Base-by-base conservation (phyloP, 106 monocot genomes). In the Dendrobium nobile region DNA sequence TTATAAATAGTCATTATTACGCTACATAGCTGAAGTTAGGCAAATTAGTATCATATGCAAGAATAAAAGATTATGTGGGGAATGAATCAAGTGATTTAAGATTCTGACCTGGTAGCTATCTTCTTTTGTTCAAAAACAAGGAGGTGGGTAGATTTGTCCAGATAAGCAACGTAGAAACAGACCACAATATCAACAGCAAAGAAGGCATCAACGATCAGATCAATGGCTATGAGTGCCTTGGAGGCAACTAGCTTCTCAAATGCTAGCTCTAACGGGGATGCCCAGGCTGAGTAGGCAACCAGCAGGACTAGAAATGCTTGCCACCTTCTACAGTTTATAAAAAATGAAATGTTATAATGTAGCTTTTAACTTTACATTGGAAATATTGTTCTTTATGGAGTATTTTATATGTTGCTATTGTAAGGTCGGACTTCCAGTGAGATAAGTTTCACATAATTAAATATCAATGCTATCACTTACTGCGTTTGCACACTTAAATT, bases 281-380 rank as follows among this genome's bases (percentile, higher is more conserved):
- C 56, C 89, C 89, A 90, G 13, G 89, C 87, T 2, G 89, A 87
- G 72, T 90, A 90, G 22, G 85, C 44, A 0, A 90, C 89, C 31
- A 90, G 68, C 7, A 85, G 20, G 28, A 85, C 81, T 44, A 90
- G 58, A 78, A 90, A 87, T 72, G 79, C 72, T 43, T 87, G 79
- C 89, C 89, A 90, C 59, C 82, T 72, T 61, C 89, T 90, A 75
- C 31, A 27, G 15, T 74, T 43, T 8, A 20, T 74, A 2, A 74
- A 19, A 37, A 74, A 42, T 40, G 37, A 74, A 74, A 33, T 70
- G 15, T 40, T 37, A 70, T 65, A 65, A 65, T 65, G 24, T 26
- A 7, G 24, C 7, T 26, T 65, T 65, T 26, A 65, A 26, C 9
- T 65, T 65, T 5, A 5, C 22, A 65, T 16, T 16, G 64, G 26